phyloP scores from a whole-genome alignment of 495 filamentous ascomycete genomes.

The Penicillium simplicissimum region DNA sequence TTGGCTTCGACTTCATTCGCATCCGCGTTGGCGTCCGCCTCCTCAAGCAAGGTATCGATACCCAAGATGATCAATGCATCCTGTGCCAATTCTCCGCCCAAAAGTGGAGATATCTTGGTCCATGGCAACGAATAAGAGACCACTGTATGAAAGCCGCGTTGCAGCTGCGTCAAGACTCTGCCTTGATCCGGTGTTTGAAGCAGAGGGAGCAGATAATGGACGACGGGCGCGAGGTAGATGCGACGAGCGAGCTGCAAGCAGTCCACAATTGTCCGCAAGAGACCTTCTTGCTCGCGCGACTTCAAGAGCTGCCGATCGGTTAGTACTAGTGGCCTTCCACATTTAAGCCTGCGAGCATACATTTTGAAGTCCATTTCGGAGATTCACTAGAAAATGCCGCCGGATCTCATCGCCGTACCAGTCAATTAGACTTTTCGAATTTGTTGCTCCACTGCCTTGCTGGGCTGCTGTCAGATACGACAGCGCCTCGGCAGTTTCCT shows the following conservation, averaged over 20 bases:
- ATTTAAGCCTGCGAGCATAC: constrained; percentile 25
- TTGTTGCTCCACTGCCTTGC: constrained; percentile 11
- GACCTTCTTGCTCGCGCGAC: constrained; percentile 23
- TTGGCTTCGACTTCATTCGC: constrained; percentile 7
- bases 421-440: constrained; percentile 36
- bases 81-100: constrained; percentile 54
- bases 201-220: constrained; percentile 40
- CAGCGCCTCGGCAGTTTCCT: constrained; percentile 38
- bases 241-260: constrained; percentile 45
- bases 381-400: constrained; percentile 50
- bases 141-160: constrained; percentile 63
- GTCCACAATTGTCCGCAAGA: constrained; percentile 42
- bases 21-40: constrained; percentile 15
- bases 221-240: constrained; percentile 50
- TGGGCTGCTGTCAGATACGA: constrained; percentile 41
- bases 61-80: constrained; percentile 59
- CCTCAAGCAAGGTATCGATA: constrained; percentile 40
- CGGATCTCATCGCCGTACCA: constrained; percentile 58
- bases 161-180: constrained; percentile 49
- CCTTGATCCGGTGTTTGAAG: constrained; percentile 34
- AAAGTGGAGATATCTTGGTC: constrained; percentile 46
- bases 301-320: constrained; percentile 33
- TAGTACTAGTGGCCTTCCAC: not conserved
- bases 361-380: constrained; percentile 37
- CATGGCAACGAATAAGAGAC: constrained; percentile 64